phyloP scores from a whole-genome alignment of 1,139 yeast genomes.

The Nakaseomyces uthaithaninus region DNA sequence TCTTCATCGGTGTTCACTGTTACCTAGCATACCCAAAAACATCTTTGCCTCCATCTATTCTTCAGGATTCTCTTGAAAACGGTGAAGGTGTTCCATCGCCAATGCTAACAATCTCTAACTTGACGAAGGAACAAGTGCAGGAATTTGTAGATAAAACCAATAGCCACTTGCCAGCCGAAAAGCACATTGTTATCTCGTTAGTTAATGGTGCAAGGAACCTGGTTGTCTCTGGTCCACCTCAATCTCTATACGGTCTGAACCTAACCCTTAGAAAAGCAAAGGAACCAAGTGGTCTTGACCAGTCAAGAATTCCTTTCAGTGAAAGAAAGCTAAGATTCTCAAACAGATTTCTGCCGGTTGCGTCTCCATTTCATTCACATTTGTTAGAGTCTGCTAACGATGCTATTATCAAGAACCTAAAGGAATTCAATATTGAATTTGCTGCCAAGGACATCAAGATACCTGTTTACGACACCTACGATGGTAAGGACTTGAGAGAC shows the following conservation, averaged over 20 bases:
- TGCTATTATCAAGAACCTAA: conserved; percentile 57
- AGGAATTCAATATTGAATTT: conserved; percentile 49
- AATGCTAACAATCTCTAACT: conserved; percentile 89
- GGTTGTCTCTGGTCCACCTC: conserved; percentile 97
- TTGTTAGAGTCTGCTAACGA: conserved; percentile 66
- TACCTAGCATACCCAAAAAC: conserved; percentile 88
- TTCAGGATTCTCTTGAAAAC: conserved; percentile 85
- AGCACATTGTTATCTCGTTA: conserved; percentile 83
- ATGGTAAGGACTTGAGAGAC: conserved; percentile 70
- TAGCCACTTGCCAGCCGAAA: conserved; percentile 84
- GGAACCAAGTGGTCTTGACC: conserved; percentile 91
- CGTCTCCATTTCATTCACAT: conserved; percentile 95
- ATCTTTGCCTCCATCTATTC: conserved; percentile 85
- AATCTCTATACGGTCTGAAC: conserved; percentile 94
- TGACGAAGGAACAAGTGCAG: conserved; percentile 72
- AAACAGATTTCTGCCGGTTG: conserved; percentile 88
- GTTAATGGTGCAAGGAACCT: conserved; percentile 92
- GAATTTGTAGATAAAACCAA: conserved; percentile 76
- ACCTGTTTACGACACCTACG: conserved; percentile 87
- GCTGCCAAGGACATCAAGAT: conserved; percentile 50
- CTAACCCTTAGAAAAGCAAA: conserved; percentile 85
- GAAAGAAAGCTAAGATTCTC: conserved; percentile 91
- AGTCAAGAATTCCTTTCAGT: conserved; percentile 85
- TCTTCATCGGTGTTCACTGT: conserved; percentile 90
- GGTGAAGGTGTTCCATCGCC: conserved; percentile 98